A percentile compares a stretch with the other conserved stretches of the same genome.
Conservation (phyloP, 169 alveolate species). For the Eimeria necatrix region DNA sequence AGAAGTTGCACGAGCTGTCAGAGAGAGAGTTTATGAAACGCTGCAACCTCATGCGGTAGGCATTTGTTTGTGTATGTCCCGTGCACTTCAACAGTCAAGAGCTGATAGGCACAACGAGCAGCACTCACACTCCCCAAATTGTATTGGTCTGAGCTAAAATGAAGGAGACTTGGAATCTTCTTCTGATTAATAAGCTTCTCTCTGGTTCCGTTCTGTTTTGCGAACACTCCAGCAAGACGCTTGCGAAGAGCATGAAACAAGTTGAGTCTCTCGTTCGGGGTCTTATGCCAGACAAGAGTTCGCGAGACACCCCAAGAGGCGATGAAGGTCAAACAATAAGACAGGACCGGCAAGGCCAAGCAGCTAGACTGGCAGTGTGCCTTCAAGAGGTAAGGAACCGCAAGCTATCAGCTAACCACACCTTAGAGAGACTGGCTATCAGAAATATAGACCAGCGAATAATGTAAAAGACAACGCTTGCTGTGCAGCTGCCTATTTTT, state of each 20-base stretch:
- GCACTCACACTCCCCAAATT: neutral
- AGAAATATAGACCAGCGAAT: no score
- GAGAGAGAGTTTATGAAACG: constrained; percentile 50
- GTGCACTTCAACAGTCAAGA: neutral
- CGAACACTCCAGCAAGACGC: constrained; percentile 4
- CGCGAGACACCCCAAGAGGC: neutral
- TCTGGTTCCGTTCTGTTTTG: neutral
- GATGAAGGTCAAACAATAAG: neutral
- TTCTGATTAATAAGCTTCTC: neutral
- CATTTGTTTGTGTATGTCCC: neutral
- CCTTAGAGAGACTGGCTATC: no score
- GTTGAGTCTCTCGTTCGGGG: constrained; percentile 52
- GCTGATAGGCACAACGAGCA: neutral
- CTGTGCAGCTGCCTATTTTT: no score
- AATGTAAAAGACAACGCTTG: no score
- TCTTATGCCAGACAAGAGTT: constrained; percentile 13
- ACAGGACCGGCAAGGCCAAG: constrained; percentile 50
- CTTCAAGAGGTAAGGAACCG: constrained; percentile 54
- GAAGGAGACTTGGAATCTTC: neutral
- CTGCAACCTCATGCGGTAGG: constrained; percentile 66
- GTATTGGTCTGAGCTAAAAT: neutral
- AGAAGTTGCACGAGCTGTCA: constrained; percentile 47
- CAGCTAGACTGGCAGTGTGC: constrained; percentile 24
- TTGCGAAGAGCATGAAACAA: constrained; percentile 65
- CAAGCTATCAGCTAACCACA: no score